These are phyloP conservation scores for Margaritispora aquatica DNA, from an alignment of 495 filamentous ascomycete genomes.

Conservation along the genomic window DNA sequence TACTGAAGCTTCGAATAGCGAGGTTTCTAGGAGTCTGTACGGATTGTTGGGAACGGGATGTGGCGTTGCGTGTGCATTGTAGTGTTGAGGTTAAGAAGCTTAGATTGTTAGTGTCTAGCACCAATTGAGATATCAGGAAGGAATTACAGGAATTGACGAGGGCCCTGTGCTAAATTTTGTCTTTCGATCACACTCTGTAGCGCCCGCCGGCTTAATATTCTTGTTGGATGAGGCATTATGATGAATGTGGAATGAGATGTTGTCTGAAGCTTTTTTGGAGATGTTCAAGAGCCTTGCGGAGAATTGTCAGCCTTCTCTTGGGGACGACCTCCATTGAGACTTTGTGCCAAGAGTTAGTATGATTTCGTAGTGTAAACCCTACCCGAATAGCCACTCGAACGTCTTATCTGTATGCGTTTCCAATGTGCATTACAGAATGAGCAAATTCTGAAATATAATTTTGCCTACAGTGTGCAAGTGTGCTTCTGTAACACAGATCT, in stretches of 20 bases:
- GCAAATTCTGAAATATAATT: too few relatives aligned
- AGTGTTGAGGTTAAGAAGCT: too few relatives aligned
- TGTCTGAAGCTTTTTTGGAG: not conserved
- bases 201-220: not conserved
- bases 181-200: not conserved
- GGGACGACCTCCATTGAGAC: not conserved
- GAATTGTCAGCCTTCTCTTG: conserved; percentile 3
- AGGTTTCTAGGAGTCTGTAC: conserved; percentile 6
- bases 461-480: too few relatives aligned
- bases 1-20: conserved; percentile 27
- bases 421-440: too few relatives aligned
- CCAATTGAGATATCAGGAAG: not conserved
- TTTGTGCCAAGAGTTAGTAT: not conserved
- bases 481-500: too few relatives aligned
- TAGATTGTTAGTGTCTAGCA: not conserved
- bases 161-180: not conserved
- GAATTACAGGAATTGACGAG: not conserved
- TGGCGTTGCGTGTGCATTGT: too few relatives aligned
- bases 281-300: not conserved
- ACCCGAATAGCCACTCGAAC: too few relatives aligned
- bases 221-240: not conserved
- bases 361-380: too few relatives aligned
- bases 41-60: not conserved
- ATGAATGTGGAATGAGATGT: not conserved
- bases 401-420: too few relatives aligned